Conservation (phyloP, 345 rosid genomes). For the Triadica sebifera region DNA sequence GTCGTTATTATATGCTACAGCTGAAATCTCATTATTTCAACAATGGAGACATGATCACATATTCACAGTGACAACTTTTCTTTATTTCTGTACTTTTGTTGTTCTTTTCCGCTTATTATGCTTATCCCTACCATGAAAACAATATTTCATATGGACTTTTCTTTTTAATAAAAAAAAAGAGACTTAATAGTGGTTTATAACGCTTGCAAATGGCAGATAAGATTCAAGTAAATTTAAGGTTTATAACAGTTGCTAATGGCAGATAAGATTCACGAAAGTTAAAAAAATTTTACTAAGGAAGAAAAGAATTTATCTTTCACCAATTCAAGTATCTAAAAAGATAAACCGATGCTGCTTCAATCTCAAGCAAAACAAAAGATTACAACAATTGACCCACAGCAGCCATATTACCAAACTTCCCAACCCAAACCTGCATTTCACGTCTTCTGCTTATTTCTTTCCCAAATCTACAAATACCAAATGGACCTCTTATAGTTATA, state of each 20-base stretch:
- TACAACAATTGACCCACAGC: slow-evolving; percentile 34
- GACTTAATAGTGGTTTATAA: too few species aligned
- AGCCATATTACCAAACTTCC: slow-evolving; percentile 36
- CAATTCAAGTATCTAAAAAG: slow-evolving; percentile 26
- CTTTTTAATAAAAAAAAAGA: neutral
- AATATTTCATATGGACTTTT: neutral
- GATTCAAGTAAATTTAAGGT: too few species aligned
- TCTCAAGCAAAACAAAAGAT: slow-evolving; percentile 34
- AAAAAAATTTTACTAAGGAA: slow-evolving; percentile 1
- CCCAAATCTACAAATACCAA: slow-evolving; percentile 38
- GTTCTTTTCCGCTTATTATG: neutral
- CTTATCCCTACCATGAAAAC: too few species aligned
- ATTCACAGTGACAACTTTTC: slow-evolving; percentile 3
- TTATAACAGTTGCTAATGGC: neutral
- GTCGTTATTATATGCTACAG: too few species aligned
- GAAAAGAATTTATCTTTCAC: slow-evolving; percentile 21
- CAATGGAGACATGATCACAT: slow-evolving; percentile 11
- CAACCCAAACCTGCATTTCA: slow-evolving; percentile 37
- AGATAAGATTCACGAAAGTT: slow-evolving; percentile 19
- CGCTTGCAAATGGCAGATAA: neutral
- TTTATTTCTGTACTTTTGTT: neutral
- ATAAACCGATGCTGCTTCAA: slow-evolving; percentile 36
- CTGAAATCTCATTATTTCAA: neutral
- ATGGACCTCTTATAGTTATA: slow-evolving; percentile 26
- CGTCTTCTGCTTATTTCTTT: slow-evolving; percentile 35